Evolutionary conservation across 2,329 filamentous ascomycete genomes (phyloP), one percentile per base, ranked within the genome.

Genomic region (Geosmithia putterillii): DNA sequence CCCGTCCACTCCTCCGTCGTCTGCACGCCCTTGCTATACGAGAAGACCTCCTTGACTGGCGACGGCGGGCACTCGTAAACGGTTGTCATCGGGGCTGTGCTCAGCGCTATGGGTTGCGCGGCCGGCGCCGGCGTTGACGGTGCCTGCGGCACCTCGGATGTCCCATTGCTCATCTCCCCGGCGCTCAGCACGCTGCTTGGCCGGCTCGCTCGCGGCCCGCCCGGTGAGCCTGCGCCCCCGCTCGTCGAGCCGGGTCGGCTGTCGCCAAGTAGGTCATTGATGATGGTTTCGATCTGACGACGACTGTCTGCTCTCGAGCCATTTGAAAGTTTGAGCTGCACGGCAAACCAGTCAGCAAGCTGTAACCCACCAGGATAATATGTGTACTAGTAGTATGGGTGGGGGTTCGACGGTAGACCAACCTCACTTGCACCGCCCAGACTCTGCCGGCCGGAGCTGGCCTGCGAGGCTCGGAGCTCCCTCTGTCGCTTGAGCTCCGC

Each of bases 1-100:
- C 70, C 67, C 17, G 71, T 69, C 78, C 85, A 85, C 48, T 82
- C 79, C 54, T 87, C 83, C 19, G 83, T 79, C 15, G 92, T 95
- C 63, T 98, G 94, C 19, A 96, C 88, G 44, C 81, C 89, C 67
- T 95, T 96, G 71, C 86, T 96, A 70, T 98, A 98, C 43, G 88
- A 94, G 57, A 94, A 88, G 46, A 94, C 72, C 62, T 98, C 92
- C 50, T 83, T 78, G 44, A 82, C 76, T 28, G 83, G 79, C 18
- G 80, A 82, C 1, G 85, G 83, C 2, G 83, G 79, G 50, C 79
- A 84, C 61, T 95, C 89, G 63, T 83, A 88, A 47, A 92, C 76
- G 28, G 86, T 88, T 17, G 81, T 79, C 43, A 87, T 70, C 7
- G 84, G 73, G 10, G 78, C 79, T 1, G 88, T 83, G 7, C 79